These are phyloP conservation scores for Starmera quercuum DNA, from an alignment of 805 yeast genomes.

Conservation along the genomic window DNA sequence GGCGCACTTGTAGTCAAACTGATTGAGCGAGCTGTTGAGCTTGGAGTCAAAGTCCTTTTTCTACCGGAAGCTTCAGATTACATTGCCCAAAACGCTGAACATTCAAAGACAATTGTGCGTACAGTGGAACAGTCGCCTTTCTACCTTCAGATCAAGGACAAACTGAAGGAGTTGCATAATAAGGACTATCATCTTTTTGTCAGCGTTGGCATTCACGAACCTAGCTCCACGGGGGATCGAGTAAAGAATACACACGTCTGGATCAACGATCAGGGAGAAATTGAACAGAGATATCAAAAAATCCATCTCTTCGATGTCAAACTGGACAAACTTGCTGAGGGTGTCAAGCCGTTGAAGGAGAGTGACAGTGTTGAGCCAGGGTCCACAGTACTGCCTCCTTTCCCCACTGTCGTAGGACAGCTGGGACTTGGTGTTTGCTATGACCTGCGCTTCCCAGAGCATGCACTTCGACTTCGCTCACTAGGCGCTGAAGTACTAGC, in stretches of 20 bases:
- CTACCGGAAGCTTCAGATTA: conserved; percentile 95
- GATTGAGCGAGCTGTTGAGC: conserved; percentile 53
- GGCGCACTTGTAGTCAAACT: conserved; percentile 50
- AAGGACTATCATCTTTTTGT: conserved; percentile 43
- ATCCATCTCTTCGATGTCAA: conserved; percentile 87
- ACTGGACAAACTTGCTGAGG: conserved; percentile 67
- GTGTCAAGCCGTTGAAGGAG: conserved; percentile 45
- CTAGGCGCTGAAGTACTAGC: conserved; percentile 72
- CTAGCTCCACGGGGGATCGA: conserved; percentile 38
- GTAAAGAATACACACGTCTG: conserved; percentile 71
- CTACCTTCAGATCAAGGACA: conserved; percentile 36
- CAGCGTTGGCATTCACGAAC: conserved; percentile 87
- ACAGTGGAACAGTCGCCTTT: conserved; percentile 31
- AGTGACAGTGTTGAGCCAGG: conserved; percentile 83
- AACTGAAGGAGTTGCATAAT: conserved; percentile 34
- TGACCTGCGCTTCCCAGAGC: conserved; percentile 83
- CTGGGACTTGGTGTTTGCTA: conserved; percentile 76
- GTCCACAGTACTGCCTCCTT: conserved; percentile 38
- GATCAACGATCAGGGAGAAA: conserved; percentile 56
- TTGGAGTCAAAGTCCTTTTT: conserved; percentile 62
- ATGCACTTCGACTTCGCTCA: conserved; percentile 54
- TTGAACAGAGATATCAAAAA: conserved; percentile 70
- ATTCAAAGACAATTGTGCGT: conserved; percentile 54
- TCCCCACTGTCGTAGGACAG: conserved; percentile 51
- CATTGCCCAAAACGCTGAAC: conserved; percentile 60